Percentiles rank a stretch among this genome's conserved stretches.
These are phyloP conservation scores for Stellera chamaejasme DNA, from an alignment of 345 rosid species.

Conservation along the genomic window DNA sequence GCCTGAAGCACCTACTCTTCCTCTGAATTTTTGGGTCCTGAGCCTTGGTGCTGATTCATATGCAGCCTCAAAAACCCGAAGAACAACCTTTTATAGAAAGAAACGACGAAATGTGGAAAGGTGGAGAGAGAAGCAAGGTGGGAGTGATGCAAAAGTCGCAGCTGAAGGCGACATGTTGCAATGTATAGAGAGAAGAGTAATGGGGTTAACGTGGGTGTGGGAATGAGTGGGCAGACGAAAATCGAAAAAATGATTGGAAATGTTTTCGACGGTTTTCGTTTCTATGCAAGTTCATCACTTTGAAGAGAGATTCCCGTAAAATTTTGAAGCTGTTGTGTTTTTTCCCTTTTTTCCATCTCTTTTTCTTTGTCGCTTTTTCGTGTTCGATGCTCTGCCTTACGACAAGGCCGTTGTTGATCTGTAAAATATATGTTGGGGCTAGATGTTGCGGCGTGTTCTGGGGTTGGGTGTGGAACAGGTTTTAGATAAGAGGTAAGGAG, in stretches of 20 bases:
- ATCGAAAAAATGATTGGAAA: not conserved
- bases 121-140: conserved; percentile 17
- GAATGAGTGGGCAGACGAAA: conserved; percentile 6
- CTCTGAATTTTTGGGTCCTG: conserved; percentile 22
- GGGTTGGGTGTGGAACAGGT: too few relatives aligned
- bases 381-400: too few relatives aligned
- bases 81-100: conserved; percentile 11
- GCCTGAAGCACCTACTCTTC: conserved; percentile 26
- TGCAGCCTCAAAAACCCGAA: conserved; percentile 37
- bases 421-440: too few relatives aligned
- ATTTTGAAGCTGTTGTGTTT: too few relatives aligned
- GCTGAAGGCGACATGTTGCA: conserved; percentile 90
- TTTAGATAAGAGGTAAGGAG: too few relatives aligned
- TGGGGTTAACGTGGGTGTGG: conserved; percentile 48
- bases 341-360: too few relatives aligned
- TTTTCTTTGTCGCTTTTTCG: too few relatives aligned
- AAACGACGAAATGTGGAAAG: not conserved
- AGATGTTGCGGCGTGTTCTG: too few relatives aligned
- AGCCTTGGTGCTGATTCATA: conserved; percentile 44
- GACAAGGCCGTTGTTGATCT: too few relatives aligned
- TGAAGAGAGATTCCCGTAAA: too few relatives aligned
- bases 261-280: conserved; percentile 6
- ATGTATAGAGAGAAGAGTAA: conserved; percentile 40
- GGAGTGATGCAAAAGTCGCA: conserved; percentile 69
- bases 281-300: not conserved